Base-by-base conservation (phyloP, 176 grass and related monocot genomes). In the Coix lacrymajobi region DNA sequence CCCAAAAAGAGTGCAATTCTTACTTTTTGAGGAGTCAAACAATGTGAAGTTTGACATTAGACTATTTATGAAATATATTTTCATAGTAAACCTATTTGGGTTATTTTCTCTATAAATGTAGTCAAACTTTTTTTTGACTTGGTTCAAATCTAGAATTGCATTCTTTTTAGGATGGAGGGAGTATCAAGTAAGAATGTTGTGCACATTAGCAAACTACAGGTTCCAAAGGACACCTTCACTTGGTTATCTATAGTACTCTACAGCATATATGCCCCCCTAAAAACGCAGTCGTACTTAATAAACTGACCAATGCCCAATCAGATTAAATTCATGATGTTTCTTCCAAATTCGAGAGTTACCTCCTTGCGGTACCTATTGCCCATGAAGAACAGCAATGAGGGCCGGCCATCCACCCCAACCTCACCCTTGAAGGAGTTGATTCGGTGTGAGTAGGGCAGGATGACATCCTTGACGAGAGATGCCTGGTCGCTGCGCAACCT, bases 341-440 rank as follows among this genome's bases (percentile, higher is more conserved):
- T 72, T 56, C 43, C 43, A 81, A 72, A 64, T 62, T 57, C 10
- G 33, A 63, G 13, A 75, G 12, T 70, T 86, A 98, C 96, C 92
- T 98, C 96, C 77, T 98, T 98, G 13, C 92, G 85, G 84, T 93
- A 98, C 4, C 96, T 87, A 63, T 98, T 98, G 37, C 96, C 96
- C 96, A 98, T 98, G 87, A 98, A 98, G 86, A 98, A 98, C 32
- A 98, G 74, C 82, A 95, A 75, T 29, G 92, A 90, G 3, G 80
- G 67, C 56, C 92, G 85, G 11, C 28, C 38, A 6, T 95, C 85
- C 1, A 98, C 83, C 32, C 83, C 78, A 1, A 93, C 20, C 1
- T 95, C 87, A 45, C 96, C 92, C 19, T 90, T 85, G 78, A 87
- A 98, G 24, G 87, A 57, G 78, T 95, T 95, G 66, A 98, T 98